phyloP scores from a whole-genome alignment of 441 rosid species.

The Adansonia rubrostipa region DNA sequence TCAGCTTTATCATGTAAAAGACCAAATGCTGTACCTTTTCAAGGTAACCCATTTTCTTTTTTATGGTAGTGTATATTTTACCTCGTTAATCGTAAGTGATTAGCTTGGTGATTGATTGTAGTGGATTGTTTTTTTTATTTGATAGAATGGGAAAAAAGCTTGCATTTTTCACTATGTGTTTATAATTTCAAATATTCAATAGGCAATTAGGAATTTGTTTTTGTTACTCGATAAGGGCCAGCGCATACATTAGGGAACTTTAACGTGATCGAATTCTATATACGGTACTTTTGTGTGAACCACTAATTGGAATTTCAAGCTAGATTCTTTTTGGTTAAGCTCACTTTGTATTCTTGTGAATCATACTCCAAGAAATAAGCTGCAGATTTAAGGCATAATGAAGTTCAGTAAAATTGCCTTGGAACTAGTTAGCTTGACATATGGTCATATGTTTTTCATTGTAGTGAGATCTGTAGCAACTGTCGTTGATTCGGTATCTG shows the following conservation, averaged over 20 bases:
- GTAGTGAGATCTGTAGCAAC: slow-evolving; percentile 59
- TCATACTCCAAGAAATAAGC: background rate
- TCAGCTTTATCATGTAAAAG: slow-evolving; percentile 32
- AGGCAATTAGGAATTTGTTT: background rate
- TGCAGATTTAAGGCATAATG: background rate
- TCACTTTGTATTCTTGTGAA: background rate
- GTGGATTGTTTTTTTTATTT: background rate
- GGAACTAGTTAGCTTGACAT: slow-evolving; percentile 14
- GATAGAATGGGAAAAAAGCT: background rate
- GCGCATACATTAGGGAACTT: background rate
- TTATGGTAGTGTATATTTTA: background rate
- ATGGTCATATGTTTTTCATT: slow-evolving; percentile 24
- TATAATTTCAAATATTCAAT: background rate
- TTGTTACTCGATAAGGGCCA: background rate
- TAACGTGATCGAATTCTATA: background rate
- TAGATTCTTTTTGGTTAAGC: background rate
- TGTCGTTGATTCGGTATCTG: slow-evolving; percentile 47
- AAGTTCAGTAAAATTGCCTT: background rate
- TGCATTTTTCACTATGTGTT: background rate
- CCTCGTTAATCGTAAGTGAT: background rate
- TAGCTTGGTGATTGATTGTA: slow-evolving; percentile 4
- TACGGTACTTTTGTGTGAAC: background rate
- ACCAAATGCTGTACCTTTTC: slow-evolving; percentile 38
- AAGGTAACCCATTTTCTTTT: slow-evolving; percentile 43
- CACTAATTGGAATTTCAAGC: background rate